Percentiles rank a stretch among this genome's conserved stretches.
Conservation (phyloP, 2,329 filamentous ascomycete genomes). For the Clarireedia hainanense region DNA sequence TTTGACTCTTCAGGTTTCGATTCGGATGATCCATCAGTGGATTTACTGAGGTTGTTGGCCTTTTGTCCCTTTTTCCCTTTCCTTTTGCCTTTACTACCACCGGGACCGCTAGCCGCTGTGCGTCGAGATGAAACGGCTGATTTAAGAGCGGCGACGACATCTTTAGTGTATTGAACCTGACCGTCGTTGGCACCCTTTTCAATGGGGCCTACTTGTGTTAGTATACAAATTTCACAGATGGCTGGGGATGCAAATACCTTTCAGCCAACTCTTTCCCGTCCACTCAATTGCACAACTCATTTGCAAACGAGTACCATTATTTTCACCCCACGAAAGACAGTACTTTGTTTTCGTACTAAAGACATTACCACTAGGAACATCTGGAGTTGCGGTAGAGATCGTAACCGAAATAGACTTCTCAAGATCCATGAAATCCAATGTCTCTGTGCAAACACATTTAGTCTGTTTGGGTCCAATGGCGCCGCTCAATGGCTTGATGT, state of each 20-base stretch:
- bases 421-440: slow-evolving; percentile 74
- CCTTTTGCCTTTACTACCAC: slow-evolving; percentile 45
- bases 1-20: slow-evolving; percentile 34
- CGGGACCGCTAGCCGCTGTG: slow-evolving; percentile 39
- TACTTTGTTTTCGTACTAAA: slow-evolving; percentile 92
- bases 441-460: slow-evolving; percentile 84
- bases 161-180: slow-evolving; percentile 74
- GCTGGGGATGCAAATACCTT: slow-evolving; percentile 51
- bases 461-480: slow-evolving; percentile 89
- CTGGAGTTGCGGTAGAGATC: slow-evolving; percentile 79
- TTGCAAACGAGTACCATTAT: slow-evolving; percentile 75
- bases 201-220: slow-evolving; percentile 61
- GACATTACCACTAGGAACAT: slow-evolving; percentile 88
- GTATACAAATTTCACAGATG: neutral
- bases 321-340: slow-evolving; percentile 85
- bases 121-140: slow-evolving; percentile 61
- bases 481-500: slow-evolving; percentile 82
- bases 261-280: slow-evolving; percentile 97
- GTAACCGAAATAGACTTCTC: slow-evolving; percentile 82
- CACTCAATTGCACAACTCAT: slow-evolving; percentile 91
- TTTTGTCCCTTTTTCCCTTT: slow-evolving; percentile 39
- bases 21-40: slow-evolving; percentile 29
- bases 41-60: slow-evolving; percentile 36
- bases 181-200: slow-evolving; percentile 93
- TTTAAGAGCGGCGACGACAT: slow-evolving; percentile 68